phyloP scores from a whole-genome alignment of 2,329 filamentous ascomycete genomes.

The Cytospora paraplurivora region DNA sequence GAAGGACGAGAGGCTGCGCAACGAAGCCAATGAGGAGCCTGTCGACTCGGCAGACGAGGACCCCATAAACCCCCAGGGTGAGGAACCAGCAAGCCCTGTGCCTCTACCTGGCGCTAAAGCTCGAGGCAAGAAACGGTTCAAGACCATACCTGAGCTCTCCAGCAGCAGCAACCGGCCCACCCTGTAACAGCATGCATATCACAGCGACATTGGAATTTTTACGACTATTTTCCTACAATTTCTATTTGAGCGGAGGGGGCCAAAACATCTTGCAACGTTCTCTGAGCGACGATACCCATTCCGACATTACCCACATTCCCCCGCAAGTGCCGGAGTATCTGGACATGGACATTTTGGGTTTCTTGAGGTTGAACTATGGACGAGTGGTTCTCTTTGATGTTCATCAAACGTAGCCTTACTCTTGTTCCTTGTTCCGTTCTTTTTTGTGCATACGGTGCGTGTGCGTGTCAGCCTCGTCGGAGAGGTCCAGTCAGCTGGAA shows the following conservation, averaged over 20 bases:
- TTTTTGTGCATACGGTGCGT: neutral
- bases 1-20: neutral
- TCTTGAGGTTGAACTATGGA: neutral
- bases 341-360: neutral
- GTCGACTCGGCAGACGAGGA: neutral
- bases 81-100: neutral
- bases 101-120: neutral
- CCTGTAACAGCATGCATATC: constrained; percentile 16
- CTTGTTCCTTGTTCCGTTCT: neutral
- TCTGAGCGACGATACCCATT: constrained; percentile 23
- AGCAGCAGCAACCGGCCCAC: constrained; percentile 1
- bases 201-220: constrained; percentile 10
- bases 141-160: neutral
- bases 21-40: neutral
- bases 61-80: neutral
- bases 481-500: neutral
- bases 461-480: neutral
- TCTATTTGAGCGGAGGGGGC: constrained; percentile 7
- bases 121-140: constrained; percentile 6
- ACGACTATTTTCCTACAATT: neutral
- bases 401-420: neutral
- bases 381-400: neutral
- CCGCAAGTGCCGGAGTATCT: neutral
- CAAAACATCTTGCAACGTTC: constrained; percentile 4
- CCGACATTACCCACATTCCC: neutral